Percentiles rank a stretch among this genome's conserved stretches.
phyloP scores from a whole-genome alignment of 345 rosid species.

The Populus deltoides region DNA sequence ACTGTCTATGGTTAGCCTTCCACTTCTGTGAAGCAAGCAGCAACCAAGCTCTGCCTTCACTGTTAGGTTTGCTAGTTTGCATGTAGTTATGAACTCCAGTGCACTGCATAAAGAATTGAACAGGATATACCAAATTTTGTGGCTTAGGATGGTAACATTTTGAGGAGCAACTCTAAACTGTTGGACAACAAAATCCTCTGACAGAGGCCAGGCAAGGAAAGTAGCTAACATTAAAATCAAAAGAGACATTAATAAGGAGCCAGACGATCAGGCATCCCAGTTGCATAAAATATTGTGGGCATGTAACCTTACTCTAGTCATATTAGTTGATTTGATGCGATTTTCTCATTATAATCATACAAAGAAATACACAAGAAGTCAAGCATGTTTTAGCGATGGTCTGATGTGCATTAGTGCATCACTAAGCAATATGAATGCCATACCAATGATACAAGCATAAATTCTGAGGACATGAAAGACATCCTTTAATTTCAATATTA shows the following conservation, averaged over 20 bases:
- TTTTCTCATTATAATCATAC: neutral
- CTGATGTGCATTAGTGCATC: neutral
- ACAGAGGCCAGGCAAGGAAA: neutral
- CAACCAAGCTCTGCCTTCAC: constrained; percentile 93
- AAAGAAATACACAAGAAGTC: neutral
- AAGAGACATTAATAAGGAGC: neutral
- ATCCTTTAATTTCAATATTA: neutral
- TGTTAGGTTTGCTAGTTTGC: constrained; percentile 79
- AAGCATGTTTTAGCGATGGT: neutral
- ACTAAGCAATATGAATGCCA: neutral
- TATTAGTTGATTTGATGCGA: neutral
- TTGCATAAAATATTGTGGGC: neutral
- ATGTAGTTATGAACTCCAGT: constrained; percentile 72
- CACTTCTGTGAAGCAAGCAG: constrained; percentile 90
- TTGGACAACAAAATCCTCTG: neutral
- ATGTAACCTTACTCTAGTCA: neutral
- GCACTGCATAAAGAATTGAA: constrained; percentile 57
- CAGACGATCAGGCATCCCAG: neutral
- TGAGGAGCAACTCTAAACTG: constrained; percentile 12
- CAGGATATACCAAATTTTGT: constrained; percentile 10
- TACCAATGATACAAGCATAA: neutral
- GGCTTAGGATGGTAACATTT: neutral
- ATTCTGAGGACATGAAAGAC: neutral
- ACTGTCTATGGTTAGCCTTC: constrained; percentile 81
- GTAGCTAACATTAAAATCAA: neutral